Evolutionary conservation across 2,329 filamentous ascomycete genomes (phyloP).

Genomic region (Penicillium sp.): DNA sequence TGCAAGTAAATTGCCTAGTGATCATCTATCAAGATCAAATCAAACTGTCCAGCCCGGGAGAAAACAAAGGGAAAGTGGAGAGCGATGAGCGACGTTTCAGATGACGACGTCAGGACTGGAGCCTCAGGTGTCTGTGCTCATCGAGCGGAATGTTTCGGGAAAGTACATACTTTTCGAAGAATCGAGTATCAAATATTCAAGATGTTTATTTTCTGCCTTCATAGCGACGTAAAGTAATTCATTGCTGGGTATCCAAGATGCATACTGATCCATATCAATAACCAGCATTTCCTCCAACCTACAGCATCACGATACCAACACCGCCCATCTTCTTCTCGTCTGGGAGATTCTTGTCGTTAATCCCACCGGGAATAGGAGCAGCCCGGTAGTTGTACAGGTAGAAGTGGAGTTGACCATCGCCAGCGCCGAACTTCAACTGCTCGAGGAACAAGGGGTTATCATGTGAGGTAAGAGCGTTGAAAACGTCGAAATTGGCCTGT

Average conservation of each 20-base stretch:
- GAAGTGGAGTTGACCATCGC: conserved; percentile 91
- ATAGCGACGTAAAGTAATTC: conserved; percentile 11
- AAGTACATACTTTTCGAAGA: no score
- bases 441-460: conserved; percentile 92
- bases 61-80: conserved; percentile 4
- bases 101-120: conserved; percentile 14
- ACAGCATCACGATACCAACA: conserved; percentile 81
- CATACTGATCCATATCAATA: conserved; percentile 9
- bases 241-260: conserved; percentile 11
- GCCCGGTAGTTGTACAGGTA: conserved; percentile 97
- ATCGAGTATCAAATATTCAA: no score
- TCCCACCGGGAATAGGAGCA: conserved; percentile 74
- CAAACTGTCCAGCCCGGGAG: neutral
- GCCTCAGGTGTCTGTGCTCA: conserved; percentile 13
- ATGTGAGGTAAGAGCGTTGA: conserved; percentile 88
- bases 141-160: no score
- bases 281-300: conserved; percentile 15
- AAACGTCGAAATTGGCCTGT: conserved; percentile 78
- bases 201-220: neutral
- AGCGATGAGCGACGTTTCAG: conserved; percentile 12
- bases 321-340: conserved; percentile 76
- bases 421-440: conserved; percentile 88
- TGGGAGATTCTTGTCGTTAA: conserved; percentile 70
- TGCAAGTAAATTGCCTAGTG: neutral
- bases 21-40: neutral